Conservation (phyloP, 306 rosid species). For the Ammopiptanthus mongolicus region DNA sequence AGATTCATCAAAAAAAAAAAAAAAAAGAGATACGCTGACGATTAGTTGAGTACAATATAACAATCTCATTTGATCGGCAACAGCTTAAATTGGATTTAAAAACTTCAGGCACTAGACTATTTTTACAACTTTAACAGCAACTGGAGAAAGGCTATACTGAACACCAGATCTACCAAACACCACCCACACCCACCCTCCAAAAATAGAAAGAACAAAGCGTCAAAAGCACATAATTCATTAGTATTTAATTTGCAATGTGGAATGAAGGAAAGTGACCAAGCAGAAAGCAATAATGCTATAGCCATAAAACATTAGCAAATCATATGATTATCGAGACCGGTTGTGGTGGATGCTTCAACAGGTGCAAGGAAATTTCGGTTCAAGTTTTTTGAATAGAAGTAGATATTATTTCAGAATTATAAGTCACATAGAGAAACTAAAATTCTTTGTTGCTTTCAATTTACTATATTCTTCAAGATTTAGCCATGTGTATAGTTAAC, state of each 20-base stretch:
- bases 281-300: background rate
- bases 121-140: background rate
- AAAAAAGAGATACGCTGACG: background rate
- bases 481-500: background rate
- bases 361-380: background rate
- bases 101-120: background rate
- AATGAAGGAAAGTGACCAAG: background rate
- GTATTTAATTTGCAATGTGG: background rate
- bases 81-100: background rate
- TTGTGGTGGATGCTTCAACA: background rate
- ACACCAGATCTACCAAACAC: background rate
- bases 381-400: background rate
- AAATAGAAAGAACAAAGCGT: background rate
- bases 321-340: background rate
- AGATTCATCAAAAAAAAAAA: no score
- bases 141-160: background rate
- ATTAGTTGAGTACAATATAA: background rate
- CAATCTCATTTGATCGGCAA: background rate
- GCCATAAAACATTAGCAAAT: background rate
- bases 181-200: background rate
- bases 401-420: background rate
- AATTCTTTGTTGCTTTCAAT: conserved; percentile 10
- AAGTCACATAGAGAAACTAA: conserved; percentile 15
- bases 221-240: background rate
- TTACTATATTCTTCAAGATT: background rate